A percentile compares a stretch with the other conserved stretches of the same genome.
Conservation (phyloP, 2,329 filamentous ascomycete species). For the Colletotrichum eremochloae region DNA sequence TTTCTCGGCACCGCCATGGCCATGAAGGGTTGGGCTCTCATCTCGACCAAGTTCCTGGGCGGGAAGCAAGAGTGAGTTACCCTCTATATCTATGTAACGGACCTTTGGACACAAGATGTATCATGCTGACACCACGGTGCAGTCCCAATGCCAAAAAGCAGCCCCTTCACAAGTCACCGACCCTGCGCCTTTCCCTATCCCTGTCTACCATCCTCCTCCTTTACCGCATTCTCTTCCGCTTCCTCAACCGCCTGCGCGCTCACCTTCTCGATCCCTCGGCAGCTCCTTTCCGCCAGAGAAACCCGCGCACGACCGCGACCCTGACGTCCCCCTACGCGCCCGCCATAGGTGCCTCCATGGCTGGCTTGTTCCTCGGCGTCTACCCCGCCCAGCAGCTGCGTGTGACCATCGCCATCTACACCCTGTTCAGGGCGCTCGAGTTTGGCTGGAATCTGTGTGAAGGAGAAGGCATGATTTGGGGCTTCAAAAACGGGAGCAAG, state of each 20-base stretch:
- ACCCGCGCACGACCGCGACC: constrained; percentile 79
- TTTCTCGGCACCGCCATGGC: constrained; percentile 74
- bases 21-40: constrained; percentile 71
- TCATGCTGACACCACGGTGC: constrained; percentile 9
- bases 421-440: constrained; percentile 84
- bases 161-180: constrained; percentile 73
- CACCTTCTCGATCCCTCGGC: constrained; percentile 86
- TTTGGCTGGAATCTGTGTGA: constrained; percentile 89
- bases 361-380: constrained; percentile 85
- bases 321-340: constrained; percentile 89
- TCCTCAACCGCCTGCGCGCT: constrained; percentile 83
- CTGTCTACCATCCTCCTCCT: constrained; percentile 88
- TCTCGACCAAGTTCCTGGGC: constrained; percentile 63
- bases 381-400: constrained; percentile 76
- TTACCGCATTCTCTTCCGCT: constrained; percentile 90
- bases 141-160: constrained; percentile 58
- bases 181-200: constrained; percentile 83
- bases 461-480: constrained; percentile 77
- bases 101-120: neutral
- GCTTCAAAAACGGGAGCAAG: constrained; percentile 62
- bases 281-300: constrained; percentile 83
- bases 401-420: constrained; percentile 84
- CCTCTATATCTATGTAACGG: neutral
- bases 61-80: constrained; percentile 60
- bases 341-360: constrained; percentile 89